Conservation (phyloP, 2,329 filamentous ascomycete species). For the Leptographium galeiforme region DNA sequence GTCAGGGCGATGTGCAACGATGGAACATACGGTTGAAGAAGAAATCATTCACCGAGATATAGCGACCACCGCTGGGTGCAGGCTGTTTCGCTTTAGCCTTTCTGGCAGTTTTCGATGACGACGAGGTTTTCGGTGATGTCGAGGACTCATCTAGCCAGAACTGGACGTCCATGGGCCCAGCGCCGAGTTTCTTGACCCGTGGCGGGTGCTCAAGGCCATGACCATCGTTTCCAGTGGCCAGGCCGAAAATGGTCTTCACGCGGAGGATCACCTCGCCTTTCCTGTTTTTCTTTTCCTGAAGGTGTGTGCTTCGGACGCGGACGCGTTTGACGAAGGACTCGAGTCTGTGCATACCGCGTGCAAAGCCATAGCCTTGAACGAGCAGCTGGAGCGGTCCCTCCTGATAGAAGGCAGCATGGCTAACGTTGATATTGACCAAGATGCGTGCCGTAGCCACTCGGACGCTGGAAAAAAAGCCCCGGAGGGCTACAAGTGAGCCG, state of each 20-base stretch:
- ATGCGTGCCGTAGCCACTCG: slow-evolving; percentile 20
- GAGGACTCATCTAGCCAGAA: slow-evolving; percentile 30
- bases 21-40: slow-evolving; percentile 27
- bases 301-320: slow-evolving; percentile 24
- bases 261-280: slow-evolving; percentile 18
- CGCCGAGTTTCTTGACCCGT: slow-evolving; percentile 19
- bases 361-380: slow-evolving; percentile 2
- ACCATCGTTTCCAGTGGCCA: slow-evolving; percentile 23
- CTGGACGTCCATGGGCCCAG: slow-evolving; percentile 36
- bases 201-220: slow-evolving; percentile 15
- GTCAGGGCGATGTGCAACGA: slow-evolving; percentile 10
- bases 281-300: slow-evolving; percentile 21
- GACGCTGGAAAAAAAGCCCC: slow-evolving; percentile 22
- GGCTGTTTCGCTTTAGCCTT: not conserved
- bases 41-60: slow-evolving; percentile 38
- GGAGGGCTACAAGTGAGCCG: slow-evolving; percentile 16
- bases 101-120: not conserved
- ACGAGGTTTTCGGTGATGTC: not conserved
- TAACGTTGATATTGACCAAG: slow-evolving; percentile 23
- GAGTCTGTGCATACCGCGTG: slow-evolving; percentile 10
- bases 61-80: slow-evolving; percentile 18
- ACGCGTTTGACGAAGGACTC: slow-evolving; percentile 24
- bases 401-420: slow-evolving; percentile 20
- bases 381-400: slow-evolving; percentile 13
- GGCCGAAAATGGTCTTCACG: slow-evolving; percentile 22